phyloP scores from a whole-genome alignment of 202 grass and related monocot species.

The Cymbopogon flexuosus region DNA sequence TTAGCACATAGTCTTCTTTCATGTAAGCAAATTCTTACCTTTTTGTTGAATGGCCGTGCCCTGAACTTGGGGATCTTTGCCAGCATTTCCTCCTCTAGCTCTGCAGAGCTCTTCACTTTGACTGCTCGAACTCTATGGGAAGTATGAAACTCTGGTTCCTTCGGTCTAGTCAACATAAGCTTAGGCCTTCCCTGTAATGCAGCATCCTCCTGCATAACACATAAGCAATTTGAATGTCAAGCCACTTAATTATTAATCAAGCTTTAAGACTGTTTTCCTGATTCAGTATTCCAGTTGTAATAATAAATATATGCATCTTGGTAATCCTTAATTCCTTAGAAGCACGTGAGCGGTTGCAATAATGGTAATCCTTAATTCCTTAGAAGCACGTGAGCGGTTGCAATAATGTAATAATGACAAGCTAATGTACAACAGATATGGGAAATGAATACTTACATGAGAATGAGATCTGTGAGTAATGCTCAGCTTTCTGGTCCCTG shows the following conservation, averaged over 20 bases:
- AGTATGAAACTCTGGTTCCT: slow-evolving; percentile 83
- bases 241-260: background rate
- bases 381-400: background rate
- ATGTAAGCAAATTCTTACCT: slow-evolving; percentile 37
- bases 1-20: background rate
- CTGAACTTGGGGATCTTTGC: slow-evolving; percentile 97
- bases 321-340: too few species aligned
- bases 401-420: background rate
- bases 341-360: too few species aligned
- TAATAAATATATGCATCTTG: slow-evolving; percentile 19
- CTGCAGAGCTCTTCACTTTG: slow-evolving; percentile 71
- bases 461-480: slow-evolving; percentile 38
- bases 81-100: slow-evolving; percentile 90
- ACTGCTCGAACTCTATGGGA: slow-evolving; percentile 69
- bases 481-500: slow-evolving; percentile 61
- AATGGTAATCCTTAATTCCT: too few species aligned
- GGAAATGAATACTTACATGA: slow-evolving; percentile 42
- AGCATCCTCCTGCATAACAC: slow-evolving; percentile 50
- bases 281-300: background rate
- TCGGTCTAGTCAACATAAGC: slow-evolving; percentile 83
- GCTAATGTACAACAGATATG: slow-evolving; percentile 23
- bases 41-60: slow-evolving; percentile 89
- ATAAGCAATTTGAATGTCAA: background rate
- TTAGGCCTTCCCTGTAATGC: slow-evolving; percentile 50
- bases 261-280: background rate